Evolutionary conservation across 2,329 filamentous ascomycete species (phyloP).

Genomic region (Chaetomiaceae sp.): DNA sequence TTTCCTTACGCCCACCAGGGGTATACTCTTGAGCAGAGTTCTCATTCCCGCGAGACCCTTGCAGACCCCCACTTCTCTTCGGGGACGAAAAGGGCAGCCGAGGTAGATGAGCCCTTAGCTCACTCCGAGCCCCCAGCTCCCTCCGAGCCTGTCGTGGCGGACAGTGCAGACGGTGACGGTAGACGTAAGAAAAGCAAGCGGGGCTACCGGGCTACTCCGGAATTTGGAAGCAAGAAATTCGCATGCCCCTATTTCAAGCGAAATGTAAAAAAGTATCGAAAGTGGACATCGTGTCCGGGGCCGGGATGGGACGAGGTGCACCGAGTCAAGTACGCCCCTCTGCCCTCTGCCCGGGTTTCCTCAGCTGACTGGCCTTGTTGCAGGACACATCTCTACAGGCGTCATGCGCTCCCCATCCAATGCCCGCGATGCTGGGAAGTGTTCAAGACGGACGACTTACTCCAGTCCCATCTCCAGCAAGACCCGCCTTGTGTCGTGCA

Average conservation of each 20-base stretch:
- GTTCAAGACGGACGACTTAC: slow-evolving; percentile 17
- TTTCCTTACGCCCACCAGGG: too few relatives aligned
- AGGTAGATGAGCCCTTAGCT: too few relatives aligned
- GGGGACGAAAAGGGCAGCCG: too few relatives aligned
- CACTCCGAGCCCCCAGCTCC: too few relatives aligned
- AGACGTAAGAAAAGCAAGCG: slow-evolving; percentile 19
- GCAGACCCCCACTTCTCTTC: too few relatives aligned
- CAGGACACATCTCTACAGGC: slow-evolving; percentile 24
- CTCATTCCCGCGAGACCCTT: too few relatives aligned
- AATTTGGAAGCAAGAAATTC: slow-evolving; percentile 13
- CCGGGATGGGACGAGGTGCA: slow-evolving; percentile 25
- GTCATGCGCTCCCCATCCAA: slow-evolving; percentile 21
- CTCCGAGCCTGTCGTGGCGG: neutral
- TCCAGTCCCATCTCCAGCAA: slow-evolving; percentile 19
- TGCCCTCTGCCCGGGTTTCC: too few relatives aligned
- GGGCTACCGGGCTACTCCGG: neutral
- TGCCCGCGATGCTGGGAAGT: slow-evolving; percentile 23
- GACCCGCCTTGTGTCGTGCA: slow-evolving; percentile 19
- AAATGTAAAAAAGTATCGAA: slow-evolving; percentile 22
- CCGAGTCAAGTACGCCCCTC: slow-evolving; percentile 23
- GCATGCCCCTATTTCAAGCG: slow-evolving; percentile 26
- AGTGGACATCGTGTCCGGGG: slow-evolving; percentile 24
- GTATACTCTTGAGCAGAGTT: too few relatives aligned
- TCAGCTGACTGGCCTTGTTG: slow-evolving; percentile 5
- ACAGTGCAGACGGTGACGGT: slow-evolving; percentile 21